Percentiles rank a stretch among this genome's conserved stretches.
phyloP scores from a whole-genome alignment of 331 rosid species.

The Malus hybrid region DNA sequence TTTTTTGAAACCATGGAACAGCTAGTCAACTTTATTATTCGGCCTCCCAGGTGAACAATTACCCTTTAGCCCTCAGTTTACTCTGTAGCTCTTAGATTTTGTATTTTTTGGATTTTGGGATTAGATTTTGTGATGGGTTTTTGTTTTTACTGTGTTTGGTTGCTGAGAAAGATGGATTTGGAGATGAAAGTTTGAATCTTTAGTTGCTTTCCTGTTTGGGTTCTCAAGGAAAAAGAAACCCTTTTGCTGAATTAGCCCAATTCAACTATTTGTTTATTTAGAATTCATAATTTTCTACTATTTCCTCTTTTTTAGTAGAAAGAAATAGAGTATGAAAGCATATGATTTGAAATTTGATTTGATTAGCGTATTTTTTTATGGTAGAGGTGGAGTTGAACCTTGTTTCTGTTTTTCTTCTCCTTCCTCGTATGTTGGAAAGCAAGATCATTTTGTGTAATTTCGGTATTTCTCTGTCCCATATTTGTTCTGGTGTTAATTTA shows the following conservation, averaged over 20 bases:
- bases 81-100: neutral
- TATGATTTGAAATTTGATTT: neutral
- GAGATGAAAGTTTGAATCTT: slow-evolving; percentile 6
- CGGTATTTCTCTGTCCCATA: too few species aligned
- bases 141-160: slow-evolving; percentile 12
- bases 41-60: slow-evolving; percentile 60
- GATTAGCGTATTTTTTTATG: neutral
- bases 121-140: slow-evolving; percentile 22
- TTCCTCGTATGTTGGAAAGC: too few species aligned
- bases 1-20: slow-evolving; percentile 56
- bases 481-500: neutral
- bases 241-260: slow-evolving; percentile 12
- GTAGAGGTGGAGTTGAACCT: neutral
- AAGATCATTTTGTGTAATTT: too few species aligned
- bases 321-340: neutral
- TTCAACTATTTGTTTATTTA: slow-evolving; percentile 10
- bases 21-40: slow-evolving; percentile 74
- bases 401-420: neutral
- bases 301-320: neutral
- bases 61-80: neutral
- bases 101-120: neutral
- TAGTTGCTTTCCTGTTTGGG: slow-evolving; percentile 14
- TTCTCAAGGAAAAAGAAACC: slow-evolving; percentile 5
- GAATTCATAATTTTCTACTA: neutral
- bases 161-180: slow-evolving; percentile 19